phyloP scores from a whole-genome alignment of 352 stramenopile species.

The Phytophthora cajani region DNA sequence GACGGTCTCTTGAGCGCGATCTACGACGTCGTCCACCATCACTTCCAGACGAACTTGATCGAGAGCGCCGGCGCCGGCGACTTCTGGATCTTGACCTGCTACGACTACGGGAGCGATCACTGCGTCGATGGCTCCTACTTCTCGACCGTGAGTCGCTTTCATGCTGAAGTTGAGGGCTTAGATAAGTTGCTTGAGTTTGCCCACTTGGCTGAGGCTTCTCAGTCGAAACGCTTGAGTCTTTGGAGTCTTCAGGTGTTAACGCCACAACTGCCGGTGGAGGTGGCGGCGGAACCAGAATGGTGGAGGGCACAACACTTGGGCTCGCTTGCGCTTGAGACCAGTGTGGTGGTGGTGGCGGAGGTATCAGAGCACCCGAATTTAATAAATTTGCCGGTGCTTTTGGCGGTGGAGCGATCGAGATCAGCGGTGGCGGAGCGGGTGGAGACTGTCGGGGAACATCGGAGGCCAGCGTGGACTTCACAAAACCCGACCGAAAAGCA shows the following conservation, averaged over 20 bases:
- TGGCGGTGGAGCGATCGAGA: constrained; percentile 1
- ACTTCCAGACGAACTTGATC: constrained; percentile 31
- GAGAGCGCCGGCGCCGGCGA: constrained; percentile 20
- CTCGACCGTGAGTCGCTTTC: constrained; percentile 19
- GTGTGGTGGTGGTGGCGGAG: constrained; percentile 2
- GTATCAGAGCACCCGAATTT: neutral
- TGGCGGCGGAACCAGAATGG: constrained; percentile 14
- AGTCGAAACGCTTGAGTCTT: neutral
- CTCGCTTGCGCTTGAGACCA: constrained; percentile 7
- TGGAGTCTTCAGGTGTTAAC: constrained; percentile 7
- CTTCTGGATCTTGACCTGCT: constrained; percentile 25
- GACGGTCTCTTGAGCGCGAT: constrained; percentile 13
- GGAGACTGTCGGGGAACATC: constrained; percentile 8
- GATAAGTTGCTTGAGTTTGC: neutral
- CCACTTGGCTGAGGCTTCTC: neutral
- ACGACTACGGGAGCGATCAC: constrained; percentile 27
- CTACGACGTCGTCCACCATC: constrained; percentile 17
- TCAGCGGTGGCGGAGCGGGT: neutral
- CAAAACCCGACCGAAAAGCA: constrained; percentile 44
- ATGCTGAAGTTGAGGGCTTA: constrained; percentile 14
- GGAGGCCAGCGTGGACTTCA: constrained; percentile 40
- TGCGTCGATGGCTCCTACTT: constrained; percentile 26
- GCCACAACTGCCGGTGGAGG: constrained; percentile 9
- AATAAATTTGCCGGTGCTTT: neutral
- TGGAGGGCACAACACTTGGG: neutral